These are phyloP conservation scores for Yamadazyma atmosphaerica DNA, from an alignment of 1,139 yeast genomes.

Conservation along the genomic window DNA sequence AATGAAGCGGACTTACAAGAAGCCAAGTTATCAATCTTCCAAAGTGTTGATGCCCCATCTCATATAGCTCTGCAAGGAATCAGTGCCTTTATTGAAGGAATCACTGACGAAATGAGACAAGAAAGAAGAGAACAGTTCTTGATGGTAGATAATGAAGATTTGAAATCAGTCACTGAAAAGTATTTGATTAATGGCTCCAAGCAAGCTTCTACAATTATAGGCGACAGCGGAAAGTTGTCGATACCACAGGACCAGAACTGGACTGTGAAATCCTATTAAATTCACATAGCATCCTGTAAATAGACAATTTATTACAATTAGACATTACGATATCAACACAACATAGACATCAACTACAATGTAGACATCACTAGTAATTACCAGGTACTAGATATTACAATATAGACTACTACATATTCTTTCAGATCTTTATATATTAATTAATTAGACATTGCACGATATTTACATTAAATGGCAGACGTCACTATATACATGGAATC, in stretches of 20 bases:
- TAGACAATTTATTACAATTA: background rate
- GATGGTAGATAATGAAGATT: constrained; percentile 62
- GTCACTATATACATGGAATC: background rate
- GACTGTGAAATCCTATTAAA: constrained; percentile 21
- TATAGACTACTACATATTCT: too few species aligned
- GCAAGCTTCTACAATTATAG: constrained; percentile 50
- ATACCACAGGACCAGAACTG: constrained; percentile 30
- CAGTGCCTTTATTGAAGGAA: constrained; percentile 61
- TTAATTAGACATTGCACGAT: too few species aligned
- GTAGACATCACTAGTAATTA: too few species aligned
- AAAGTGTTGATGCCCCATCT: constrained; percentile 86
- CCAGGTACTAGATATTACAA: too few species aligned
- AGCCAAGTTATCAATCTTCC: constrained; percentile 89
- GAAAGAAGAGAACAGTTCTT: constrained; percentile 72
- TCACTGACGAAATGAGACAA: constrained; percentile 81
- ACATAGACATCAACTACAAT: too few species aligned
- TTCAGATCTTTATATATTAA: background rate
- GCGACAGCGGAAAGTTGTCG: constrained; percentile 41
- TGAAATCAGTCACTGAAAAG: constrained; percentile 60
- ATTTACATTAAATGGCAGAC: background rate
- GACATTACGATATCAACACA: too few species aligned
- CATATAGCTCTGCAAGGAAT: constrained; percentile 81
- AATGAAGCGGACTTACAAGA: constrained; percentile 71
- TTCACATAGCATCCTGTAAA: background rate
- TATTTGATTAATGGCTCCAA: constrained; percentile 42